phyloP scores from a whole-genome alignment of 768 basidiomycete genomes.

The Lepiota venenata region DNA sequence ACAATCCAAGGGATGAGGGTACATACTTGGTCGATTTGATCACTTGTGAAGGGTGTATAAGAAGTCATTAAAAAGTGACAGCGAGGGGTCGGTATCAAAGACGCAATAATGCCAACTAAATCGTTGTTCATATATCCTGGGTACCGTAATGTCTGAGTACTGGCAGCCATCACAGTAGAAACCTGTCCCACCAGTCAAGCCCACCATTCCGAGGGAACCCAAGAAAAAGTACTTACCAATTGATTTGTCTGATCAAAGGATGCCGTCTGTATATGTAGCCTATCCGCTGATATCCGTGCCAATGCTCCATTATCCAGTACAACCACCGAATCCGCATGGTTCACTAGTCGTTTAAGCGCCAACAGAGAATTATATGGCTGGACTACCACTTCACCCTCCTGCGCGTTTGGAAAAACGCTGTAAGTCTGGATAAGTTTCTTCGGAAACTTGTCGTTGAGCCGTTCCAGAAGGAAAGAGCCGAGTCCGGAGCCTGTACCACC shows the following conservation, averaged over 20 bases:
- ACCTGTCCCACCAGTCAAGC: constrained; percentile 46
- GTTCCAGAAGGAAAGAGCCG: constrained; percentile 96
- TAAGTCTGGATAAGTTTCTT: constrained; percentile 99
- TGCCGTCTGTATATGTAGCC: constrained; percentile 83
- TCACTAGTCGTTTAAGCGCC: constrained; percentile 89
- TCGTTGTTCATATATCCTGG: constrained; percentile 99
- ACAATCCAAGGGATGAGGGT: not conserved
- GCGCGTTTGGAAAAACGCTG: constrained; percentile 94
- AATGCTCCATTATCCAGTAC: constrained; percentile 97
- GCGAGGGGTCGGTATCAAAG: constrained; percentile 93
- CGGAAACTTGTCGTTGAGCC: constrained; percentile 95
- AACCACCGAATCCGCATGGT: constrained; percentile 96
- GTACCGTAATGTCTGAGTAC: constrained; percentile 94
- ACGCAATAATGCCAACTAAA: constrained; percentile 94
- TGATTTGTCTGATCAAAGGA: constrained; percentile 93
- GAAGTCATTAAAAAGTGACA: constrained; percentile 99
- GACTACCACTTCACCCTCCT: constrained; percentile 95
- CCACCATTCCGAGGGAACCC: not conserved
- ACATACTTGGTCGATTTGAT: constrained; percentile 90
- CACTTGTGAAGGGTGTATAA: constrained; percentile 97
- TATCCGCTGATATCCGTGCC: constrained; percentile 88
- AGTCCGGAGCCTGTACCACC: constrained; percentile 98
- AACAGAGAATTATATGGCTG: constrained; percentile 97
- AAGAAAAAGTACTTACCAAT: constrained; percentile 45
- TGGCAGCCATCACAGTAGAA: constrained; percentile 96